Percentiles rank a stretch among this genome's conserved stretches.
Evolutionary conservation across 1,139 yeast species (phyloP).

Genomic region (Lizanozyma gosingica): DNA sequence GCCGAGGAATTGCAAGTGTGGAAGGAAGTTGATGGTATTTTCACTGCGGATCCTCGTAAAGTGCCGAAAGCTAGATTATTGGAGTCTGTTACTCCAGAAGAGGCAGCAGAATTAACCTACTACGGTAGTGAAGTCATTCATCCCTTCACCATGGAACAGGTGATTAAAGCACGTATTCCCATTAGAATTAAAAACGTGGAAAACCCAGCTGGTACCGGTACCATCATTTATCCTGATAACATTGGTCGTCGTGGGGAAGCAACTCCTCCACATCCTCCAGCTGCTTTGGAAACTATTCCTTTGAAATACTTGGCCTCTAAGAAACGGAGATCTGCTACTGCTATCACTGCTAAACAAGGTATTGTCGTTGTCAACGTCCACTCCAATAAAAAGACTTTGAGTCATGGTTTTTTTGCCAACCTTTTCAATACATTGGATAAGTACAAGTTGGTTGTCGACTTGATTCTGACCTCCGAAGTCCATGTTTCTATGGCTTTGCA

Average conservation of each 20-base stretch:
- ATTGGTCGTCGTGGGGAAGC: conserved; percentile 75
- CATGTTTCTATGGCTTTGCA: conserved; percentile 97
- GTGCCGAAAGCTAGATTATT: conserved; percentile 84
- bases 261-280: conserved; percentile 95
- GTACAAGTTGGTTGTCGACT: conserved; percentile 82
- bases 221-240: conserved; percentile 88
- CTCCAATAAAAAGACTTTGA: conserved; percentile 83
- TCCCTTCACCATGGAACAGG: conserved; percentile 99
- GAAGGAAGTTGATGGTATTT: conserved; percentile 98
- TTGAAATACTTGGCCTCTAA: conserved; percentile 40
- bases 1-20: conserved; percentile 96
- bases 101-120: conserved; percentile 95
- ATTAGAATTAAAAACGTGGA: conserved; percentile 93
- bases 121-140: conserved; percentile 97
- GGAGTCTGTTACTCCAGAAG: conserved; percentile 91
- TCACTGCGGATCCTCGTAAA: conserved; percentile 96
- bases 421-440: conserved; percentile 82
- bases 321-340: conserved; percentile 75
- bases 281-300: conserved; percentile 50
- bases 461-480: conserved; percentile 94
- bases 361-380: conserved; percentile 89
- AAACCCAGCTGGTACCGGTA: conserved; percentile 85
- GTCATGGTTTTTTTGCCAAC: conserved; percentile 91
- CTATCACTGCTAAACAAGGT: conserved; percentile 90
- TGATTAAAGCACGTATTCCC: conserved; percentile 89